Evolutionary conservation across 495 filamentous ascomycete species (phyloP), one percentile per base, ranked within the genome.

Genomic region (Daldinia childiae): DNA sequence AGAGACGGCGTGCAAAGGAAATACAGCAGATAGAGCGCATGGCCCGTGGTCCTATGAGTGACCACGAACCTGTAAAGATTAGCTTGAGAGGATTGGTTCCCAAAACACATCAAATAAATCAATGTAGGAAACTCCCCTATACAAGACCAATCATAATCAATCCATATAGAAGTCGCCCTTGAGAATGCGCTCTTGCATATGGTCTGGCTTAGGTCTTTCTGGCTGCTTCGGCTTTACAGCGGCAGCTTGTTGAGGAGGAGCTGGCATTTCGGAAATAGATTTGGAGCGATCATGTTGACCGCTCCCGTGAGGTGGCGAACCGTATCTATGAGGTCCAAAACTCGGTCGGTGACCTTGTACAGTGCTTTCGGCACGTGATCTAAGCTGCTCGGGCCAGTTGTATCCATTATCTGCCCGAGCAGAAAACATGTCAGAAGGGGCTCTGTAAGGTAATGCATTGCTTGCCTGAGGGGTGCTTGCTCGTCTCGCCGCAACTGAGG

Each of bases 141-240:
- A 32, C 58, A 58, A 54, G 34, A 14, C 34, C 32, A 26, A 19
- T 34, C 32, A 12, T n/a, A 8, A 38, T 85, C 85, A 99, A 75
- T 99, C 95, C 93, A 98, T 97, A 81, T 93, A 94, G 76, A 99
- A 97, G 73, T 99, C 95, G 34, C 95, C 95, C 80, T 96, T 94
- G 65, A 99, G 84, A 71, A 99, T 98, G 68, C 97, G 88, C 85
- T 99, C 95, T 80, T 97, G 93, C 83, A 98, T 93, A 72, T 89
- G 90, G 82, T 99, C 95, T 14, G 93, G 93, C 77, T 92, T 90
- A 63, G 85, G 87, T 65, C 88, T 85, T 77, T 87, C 87, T 51
- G 83, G 78, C 3, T 83, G 82, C 48, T 83, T 81, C 7, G 83
- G 71, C 60, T 79, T 77, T 50, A 77, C 70, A 29, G 74, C 34